phyloP scores from a whole-genome alignment of 345 rosid species.

The Eucalyptus paniculata region DNA sequence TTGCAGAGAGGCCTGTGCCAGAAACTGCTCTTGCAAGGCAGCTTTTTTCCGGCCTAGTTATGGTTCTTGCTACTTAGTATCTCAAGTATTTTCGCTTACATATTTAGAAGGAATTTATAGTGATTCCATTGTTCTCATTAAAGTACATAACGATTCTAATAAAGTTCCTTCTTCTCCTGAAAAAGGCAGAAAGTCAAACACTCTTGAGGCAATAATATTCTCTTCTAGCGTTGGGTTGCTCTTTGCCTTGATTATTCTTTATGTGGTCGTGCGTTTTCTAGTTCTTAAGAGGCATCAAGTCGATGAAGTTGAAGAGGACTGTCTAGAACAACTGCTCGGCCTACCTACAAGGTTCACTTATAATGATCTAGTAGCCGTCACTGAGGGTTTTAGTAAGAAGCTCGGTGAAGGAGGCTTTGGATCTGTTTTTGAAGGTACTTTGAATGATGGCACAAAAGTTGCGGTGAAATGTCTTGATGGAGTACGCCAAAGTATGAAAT shows the following conservation, averaged over 20 bases:
- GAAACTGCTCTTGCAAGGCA: conserved; percentile 12
- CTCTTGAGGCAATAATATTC: neutral
- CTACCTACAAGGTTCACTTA: conserved; percentile 10
- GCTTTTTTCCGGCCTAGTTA: neutral
- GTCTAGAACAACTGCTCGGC: neutral
- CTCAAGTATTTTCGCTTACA: neutral
- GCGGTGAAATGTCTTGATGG: conserved; percentile 14
- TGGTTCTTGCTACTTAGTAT: conserved; percentile 1
- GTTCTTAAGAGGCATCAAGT: neutral
- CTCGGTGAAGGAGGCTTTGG: conserved; percentile 27
- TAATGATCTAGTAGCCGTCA: neutral
- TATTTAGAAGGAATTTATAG: neutral
- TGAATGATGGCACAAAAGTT: conserved; percentile 1
- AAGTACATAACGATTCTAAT: neutral
- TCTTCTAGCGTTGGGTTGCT: neutral
- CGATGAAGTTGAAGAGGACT: neutral
- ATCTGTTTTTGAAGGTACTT: conserved; percentile 8
- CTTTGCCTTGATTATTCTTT: neutral
- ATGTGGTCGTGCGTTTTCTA: neutral
- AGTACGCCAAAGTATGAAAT: neutral
- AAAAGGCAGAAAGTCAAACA: too few relatives aligned
- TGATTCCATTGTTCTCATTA: neutral
- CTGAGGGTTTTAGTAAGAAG: conserved; percentile 1
- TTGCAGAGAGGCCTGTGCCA: conserved; percentile 1
- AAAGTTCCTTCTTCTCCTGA: neutral